Evolutionary conservation across 73 alveolate species (phyloP), one percentile per base, ranked within the genome.

Genomic region (Stentor roeselii): DNA sequence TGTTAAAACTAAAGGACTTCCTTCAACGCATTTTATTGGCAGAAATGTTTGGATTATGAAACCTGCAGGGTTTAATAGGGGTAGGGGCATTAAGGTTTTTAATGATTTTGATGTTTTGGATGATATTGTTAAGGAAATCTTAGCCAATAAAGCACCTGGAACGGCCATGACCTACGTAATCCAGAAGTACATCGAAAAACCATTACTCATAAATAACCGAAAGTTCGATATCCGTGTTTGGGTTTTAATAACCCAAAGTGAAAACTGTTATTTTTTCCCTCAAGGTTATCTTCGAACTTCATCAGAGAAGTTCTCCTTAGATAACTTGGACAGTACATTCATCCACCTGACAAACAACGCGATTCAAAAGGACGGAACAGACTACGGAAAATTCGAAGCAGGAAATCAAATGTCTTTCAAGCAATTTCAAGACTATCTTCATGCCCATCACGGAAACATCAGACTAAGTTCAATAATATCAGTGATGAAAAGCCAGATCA

Each of bases 171-270:
- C 67, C 21, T 92, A 92, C 89, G 96, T 96, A 3, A 91, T 96
- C 1, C 95, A 96, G 90, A 98, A 98, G 90, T 98, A 98, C 85
- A 97, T 98, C 1, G 99, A 98, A 89, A 98, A 98, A 85, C 99
- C 99, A 3, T 84, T 96, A 90, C 85, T 98, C 42, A 91, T 92
- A 27, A 82, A 92, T 42, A 92, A 92, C 59, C 91, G 94, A 31
- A 98, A 98, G 88, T 96, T 93, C 85, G 99, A 96, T 88, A 93
- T 96, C 59, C 88, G 99, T 31, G 97, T 92, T 88, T 96, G 99
- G 99, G 99, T 92, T 42, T 84, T 95, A 84, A 96, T 96, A 34
- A 95, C 99, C 78, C 59, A 87, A 39, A 60, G 94, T 89, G 87
- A 90, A 32, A 89, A 97, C 36, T 83, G 93, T 42, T 98, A 98